Conservation (phyloP, 805 yeast genomes). For the Maudiozyma turicensis region DNA sequence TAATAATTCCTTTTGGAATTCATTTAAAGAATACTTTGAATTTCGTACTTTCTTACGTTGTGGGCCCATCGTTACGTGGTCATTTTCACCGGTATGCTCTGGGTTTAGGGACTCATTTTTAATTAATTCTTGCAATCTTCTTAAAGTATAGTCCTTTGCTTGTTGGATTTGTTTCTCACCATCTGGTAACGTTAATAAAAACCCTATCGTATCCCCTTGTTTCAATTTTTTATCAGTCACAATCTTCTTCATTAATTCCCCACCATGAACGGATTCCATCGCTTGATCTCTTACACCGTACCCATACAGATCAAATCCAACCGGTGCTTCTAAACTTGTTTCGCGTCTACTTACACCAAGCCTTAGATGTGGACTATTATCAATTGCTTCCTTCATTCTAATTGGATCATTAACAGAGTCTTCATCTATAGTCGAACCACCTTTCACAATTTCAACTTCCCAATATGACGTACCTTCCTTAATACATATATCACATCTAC, state of each 20-base stretch:
- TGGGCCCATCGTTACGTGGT: conserved; percentile 1
- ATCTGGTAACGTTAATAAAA: conserved; percentile 61
- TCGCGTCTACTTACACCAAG: conserved; percentile 79
- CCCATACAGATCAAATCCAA: conserved; percentile 90
- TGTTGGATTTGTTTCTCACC: conserved; percentile 35
- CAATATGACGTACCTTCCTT: conserved; percentile 74
- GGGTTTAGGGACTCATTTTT: not conserved
- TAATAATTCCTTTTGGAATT: conserved; percentile 24
- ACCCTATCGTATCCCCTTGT: conserved; percentile 77
- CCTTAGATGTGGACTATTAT: conserved; percentile 50
- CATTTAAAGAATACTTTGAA: conserved; percentile 8
- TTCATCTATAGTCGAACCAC: conserved; percentile 11
- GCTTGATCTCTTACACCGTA: conserved; percentile 77
- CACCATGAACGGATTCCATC: conserved; percentile 61
- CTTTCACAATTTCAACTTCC: conserved; percentile 53
- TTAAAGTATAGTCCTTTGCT: conserved; percentile 31
- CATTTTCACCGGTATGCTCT: not conserved
- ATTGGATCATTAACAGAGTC: conserved; percentile 2
- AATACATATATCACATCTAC: conserved; percentile 63
- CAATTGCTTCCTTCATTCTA: conserved; percentile 19
- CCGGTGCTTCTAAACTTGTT: conserved; percentile 87
- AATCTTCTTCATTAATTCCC: conserved; percentile 36
- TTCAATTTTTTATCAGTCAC: conserved; percentile 35
- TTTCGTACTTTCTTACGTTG: conserved; percentile 7
- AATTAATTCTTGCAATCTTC: conserved; percentile 21